These are phyloP conservation scores for Pistacia vera DNA, from an alignment of 345 rosid genomes.

Conservation along the genomic window DNA sequence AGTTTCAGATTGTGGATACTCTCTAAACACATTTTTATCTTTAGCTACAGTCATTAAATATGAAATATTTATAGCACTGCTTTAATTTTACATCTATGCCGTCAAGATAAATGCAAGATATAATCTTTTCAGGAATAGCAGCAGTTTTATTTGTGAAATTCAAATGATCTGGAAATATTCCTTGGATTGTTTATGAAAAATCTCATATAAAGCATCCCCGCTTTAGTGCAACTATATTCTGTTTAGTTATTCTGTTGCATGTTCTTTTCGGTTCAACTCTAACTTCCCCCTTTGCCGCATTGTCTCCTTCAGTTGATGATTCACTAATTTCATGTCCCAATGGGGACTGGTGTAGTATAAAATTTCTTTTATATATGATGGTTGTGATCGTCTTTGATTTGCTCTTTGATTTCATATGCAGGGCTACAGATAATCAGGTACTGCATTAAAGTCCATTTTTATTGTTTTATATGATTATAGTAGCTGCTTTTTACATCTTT, in stretches of 20 bases:
- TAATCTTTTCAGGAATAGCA: background rate
- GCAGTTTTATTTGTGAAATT: background rate
- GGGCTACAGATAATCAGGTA: constrained; percentile 98
- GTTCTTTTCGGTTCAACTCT: background rate
- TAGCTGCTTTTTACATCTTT: background rate
- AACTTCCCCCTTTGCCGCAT: background rate
- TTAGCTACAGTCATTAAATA: background rate
- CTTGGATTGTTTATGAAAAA: background rate
- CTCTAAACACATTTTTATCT: background rate
- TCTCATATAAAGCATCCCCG: background rate
- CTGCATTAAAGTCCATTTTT: background rate
- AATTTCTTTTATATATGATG: background rate
- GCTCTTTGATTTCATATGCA: constrained; percentile 37
- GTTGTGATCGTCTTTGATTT: constrained; percentile 18
- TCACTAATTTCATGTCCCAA: constrained; percentile 1
- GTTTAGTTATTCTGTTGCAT: background rate
- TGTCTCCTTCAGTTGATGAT: background rate
- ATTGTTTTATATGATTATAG: constrained; percentile 3
- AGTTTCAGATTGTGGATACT: background rate
- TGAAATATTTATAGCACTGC: background rate
- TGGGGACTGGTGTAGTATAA: background rate
- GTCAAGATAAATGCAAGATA: background rate
- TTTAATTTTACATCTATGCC: background rate
- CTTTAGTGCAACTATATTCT: background rate
- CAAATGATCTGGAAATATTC: constrained; percentile 1